phyloP scores from a whole-genome alignment of 2,329 filamentous ascomycete species.

The Talaromyces verruculosus region DNA sequence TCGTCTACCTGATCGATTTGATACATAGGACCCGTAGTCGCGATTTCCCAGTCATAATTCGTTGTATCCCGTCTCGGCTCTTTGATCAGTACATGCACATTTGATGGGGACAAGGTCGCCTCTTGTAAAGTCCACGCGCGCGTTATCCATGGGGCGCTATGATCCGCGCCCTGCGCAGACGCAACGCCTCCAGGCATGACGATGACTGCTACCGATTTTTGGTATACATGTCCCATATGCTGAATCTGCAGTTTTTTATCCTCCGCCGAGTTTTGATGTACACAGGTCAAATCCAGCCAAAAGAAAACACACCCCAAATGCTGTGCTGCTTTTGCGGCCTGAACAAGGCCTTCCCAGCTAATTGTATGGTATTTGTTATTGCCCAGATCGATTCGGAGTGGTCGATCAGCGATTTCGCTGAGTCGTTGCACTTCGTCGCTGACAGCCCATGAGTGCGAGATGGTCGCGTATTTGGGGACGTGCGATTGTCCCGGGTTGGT shows the following conservation, averaged over 20 bases:
- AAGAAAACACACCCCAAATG: constrained; percentile 6
- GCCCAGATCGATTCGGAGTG: constrained; percentile 5
- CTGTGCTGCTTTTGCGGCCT: constrained; percentile 11
- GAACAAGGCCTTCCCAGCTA: constrained; percentile 13
- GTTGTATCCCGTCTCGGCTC: neutral
- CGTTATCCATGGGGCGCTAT: constrained; percentile 13
- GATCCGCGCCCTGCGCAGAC: neutral
- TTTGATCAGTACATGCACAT: constrained; percentile 11
- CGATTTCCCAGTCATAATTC: constrained; percentile 5
- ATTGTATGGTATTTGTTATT: constrained; percentile 5
- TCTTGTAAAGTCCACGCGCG: constrained; percentile 18
- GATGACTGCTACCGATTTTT: constrained; percentile 4
- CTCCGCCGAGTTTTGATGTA: constrained; percentile 8
- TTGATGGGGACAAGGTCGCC: constrained; percentile 9
- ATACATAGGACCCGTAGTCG: neutral
- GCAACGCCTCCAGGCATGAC: constrained; percentile 17
- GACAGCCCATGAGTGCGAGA: constrained; percentile 12
- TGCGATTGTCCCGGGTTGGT: neutral
- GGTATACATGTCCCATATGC: constrained; percentile 15
- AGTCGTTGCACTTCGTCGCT: constrained; percentile 13
- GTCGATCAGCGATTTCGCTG: constrained; percentile 1
- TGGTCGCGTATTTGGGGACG: constrained; percentile 15
- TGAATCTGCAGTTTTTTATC: constrained; percentile 17
- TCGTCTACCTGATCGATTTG: constrained; percentile 9
- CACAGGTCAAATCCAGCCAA: constrained; percentile 13